Evolutionary conservation across 495 filamentous ascomycete genomes (phyloP), one percentile per base, ranked within the genome.

Genomic region (Aspergillus haitiensis): DNA sequence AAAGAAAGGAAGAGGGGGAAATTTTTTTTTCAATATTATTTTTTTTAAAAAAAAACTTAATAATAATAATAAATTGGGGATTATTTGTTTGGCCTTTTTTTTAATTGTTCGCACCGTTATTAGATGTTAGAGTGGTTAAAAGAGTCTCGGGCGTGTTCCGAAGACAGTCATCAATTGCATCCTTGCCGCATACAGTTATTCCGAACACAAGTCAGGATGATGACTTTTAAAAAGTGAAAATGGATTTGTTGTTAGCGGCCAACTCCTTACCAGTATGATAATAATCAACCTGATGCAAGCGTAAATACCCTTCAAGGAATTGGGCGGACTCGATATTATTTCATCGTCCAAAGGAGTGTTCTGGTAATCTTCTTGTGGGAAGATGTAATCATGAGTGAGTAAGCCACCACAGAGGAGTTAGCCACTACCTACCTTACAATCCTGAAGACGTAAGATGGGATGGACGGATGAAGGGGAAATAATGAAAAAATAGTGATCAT

Each of bases 131-230:
- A 47, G 59, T 64, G 61, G 60, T 62, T 62, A 60, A 56, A 55
- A 47, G 45, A 16, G 61, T 58, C 54, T 67, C 65, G 67, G 71
- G 54, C 63, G 64, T 70, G 69, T 69, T 62, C 71, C 71, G 71
- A 74, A 70, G 59, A 61, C 65, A 61, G 64, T 35, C 55, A 55
- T 54, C 60, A 56, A 61, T 58, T 46, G 68, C 64, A 61, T 58
- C 52, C 49, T 62, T 62, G 52, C 63, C 68, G 63, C 64, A 64
- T 57, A 51, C 61, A 61, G 59, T 55, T 59, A 64, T 45, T 34
- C 27, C 42, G 35, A 18, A 56, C 34, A 33, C 55, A 33, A 16
- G 13, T 3, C 7, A 46, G 42, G 21, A n/a, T 8, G 2, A 33
- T 33, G 49, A 36, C 45, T 53, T 56, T 44, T 52, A 67, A 57